Conservation (phyloP, 2,329 filamentous ascomycete genomes). For the Huntiella abstrusa region DNA sequence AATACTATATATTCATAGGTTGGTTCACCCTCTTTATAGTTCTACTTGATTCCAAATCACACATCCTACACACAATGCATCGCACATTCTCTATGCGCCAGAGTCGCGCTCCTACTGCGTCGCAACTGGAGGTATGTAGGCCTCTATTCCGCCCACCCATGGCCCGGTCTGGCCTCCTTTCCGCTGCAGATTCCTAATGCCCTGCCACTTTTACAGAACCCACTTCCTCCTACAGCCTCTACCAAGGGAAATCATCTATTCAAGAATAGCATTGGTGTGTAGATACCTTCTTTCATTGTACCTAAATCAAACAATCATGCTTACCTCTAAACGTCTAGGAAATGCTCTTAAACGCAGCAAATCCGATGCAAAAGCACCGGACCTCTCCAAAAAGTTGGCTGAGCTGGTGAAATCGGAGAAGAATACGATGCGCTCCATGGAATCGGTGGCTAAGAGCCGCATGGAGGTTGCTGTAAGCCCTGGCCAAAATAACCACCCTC, state of each 20-base stretch:
- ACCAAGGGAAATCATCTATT: slow-evolving; percentile 87
- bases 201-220: slow-evolving; percentile 43
- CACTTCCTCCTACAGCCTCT: slow-evolving; percentile 73
- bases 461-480: slow-evolving; percentile 89
- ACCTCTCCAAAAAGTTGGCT: slow-evolving; percentile 92
- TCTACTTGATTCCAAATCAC: neutral
- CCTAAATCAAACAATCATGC: neutral
- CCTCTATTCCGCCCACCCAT: too few relatives aligned
- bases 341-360: slow-evolving; percentile 55
- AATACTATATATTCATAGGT: too few relatives aligned
- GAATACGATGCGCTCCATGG: slow-evolving; percentile 98
- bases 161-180: neutral
- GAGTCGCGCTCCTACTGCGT: slow-evolving; percentile 85
- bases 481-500: neutral
- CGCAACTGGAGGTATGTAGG: slow-evolving; percentile 39
- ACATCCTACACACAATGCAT: slow-evolving; percentile 48
- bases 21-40: too few relatives aligned
- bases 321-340: slow-evolving; percentile 20
- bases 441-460: slow-evolving; percentile 81
- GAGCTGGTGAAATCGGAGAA: slow-evolving; percentile 99
- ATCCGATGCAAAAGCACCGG: slow-evolving; percentile 60
- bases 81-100: slow-evolving; percentile 98
- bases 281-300: neutral
- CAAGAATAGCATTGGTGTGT: slow-evolving; percentile 66
- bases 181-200: slow-evolving; percentile 5